A percentile compares a stretch with the other conserved stretches of the same genome.
Conservation (phyloP, 2,329 filamentous ascomycete species). For the Penicillium occitanis region DNA sequence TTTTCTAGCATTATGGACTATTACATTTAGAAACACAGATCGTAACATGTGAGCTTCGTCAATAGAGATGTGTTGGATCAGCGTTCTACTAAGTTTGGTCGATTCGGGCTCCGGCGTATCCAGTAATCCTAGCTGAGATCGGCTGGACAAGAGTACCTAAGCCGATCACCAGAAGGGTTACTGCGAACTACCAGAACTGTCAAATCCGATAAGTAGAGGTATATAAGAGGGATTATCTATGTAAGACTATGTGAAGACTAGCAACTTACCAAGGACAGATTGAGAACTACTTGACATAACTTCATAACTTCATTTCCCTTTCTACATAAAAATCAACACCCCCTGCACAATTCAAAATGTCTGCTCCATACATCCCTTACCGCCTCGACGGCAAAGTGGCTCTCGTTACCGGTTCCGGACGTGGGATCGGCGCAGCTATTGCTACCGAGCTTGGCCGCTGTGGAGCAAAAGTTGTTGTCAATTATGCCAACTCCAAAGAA, state of each 20-base stretch:
- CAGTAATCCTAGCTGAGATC: background rate
- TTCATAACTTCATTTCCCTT: background rate
- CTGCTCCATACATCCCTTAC: slow-evolving; percentile 6
- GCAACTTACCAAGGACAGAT: background rate
- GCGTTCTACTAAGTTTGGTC: background rate
- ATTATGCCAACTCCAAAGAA: slow-evolving; percentile 57
- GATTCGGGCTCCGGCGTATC: background rate
- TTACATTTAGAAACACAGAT: background rate
- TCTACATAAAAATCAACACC: background rate
- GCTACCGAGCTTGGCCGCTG: slow-evolving; percentile 32
- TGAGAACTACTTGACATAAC: background rate
- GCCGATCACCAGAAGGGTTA: background rate
- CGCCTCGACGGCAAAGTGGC: slow-evolving; percentile 44
- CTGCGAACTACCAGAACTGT: background rate
- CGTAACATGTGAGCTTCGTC: background rate
- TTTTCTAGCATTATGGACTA: background rate
- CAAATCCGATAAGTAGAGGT: background rate
- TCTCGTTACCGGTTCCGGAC: slow-evolving; percentile 32
- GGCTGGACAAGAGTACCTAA: background rate
- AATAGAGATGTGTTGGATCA: background rate
- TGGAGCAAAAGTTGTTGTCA: slow-evolving; percentile 34
- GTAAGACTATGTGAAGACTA: background rate
- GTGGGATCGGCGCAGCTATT: slow-evolving; percentile 33
- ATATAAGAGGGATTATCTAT: background rate
- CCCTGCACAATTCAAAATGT: background rate